Evolutionary conservation across 805 yeast genomes (phyloP).

Genomic region (Ogataea minuta): DNA sequence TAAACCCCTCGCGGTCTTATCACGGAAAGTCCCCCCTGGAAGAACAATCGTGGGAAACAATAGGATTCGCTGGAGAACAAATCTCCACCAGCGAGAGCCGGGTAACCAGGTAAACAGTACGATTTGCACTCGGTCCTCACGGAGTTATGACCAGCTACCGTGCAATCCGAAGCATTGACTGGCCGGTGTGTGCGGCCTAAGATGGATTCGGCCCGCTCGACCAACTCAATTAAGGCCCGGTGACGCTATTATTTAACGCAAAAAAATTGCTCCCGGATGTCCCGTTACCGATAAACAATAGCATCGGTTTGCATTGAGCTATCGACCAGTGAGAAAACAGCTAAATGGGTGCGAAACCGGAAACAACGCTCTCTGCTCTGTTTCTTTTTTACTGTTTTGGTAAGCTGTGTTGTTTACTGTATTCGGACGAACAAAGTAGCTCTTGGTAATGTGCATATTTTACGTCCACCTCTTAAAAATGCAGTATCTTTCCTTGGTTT

Average conservation of each 20-base stretch:
- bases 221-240: constrained; percentile 8
- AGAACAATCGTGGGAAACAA: too few relatives aligned
- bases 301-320: background rate
- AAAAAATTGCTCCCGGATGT: constrained; percentile 8
- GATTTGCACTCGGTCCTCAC: background rate
- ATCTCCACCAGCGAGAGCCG: too few relatives aligned
- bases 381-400: constrained; percentile 20
- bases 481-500: constrained; percentile 17
- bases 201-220: constrained; percentile 13
- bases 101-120: too few relatives aligned
- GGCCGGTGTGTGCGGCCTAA: background rate
- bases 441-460: constrained; percentile 14
- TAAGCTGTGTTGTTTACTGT: constrained; percentile 16
- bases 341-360: constrained; percentile 8
- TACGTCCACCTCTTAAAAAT: constrained; percentile 19
- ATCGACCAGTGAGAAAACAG: constrained; percentile 13
- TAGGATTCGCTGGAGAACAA: too few relatives aligned
- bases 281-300: constrained; percentile 9
- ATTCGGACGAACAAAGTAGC: constrained; percentile 18
- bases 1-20: too few relatives aligned
- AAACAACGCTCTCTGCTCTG: constrained; percentile 7
- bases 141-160: background rate
- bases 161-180: background rate
- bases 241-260: constrained; percentile 4
- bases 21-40: too few relatives aligned